These are phyloP conservation scores for Sugiyamaella americana DNA, from an alignment of 805 yeast species.

Conservation along the genomic window DNA sequence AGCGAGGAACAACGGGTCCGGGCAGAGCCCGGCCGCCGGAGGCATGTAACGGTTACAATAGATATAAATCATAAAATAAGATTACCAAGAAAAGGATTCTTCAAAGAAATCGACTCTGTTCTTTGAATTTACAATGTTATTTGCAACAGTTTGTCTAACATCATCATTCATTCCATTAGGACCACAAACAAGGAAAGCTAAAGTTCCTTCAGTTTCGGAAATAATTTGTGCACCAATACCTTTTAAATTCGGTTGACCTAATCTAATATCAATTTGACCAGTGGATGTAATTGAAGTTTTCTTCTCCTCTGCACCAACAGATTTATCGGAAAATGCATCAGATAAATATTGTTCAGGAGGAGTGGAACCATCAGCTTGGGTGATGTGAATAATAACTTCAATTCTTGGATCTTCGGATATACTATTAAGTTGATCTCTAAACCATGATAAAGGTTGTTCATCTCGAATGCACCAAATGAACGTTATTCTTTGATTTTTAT, in stretches of 20 bases:
- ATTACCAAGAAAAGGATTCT: constrained; percentile 65
- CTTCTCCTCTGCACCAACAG: constrained; percentile 1
- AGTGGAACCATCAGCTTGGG: background rate
- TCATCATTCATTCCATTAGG: constrained; percentile 53
- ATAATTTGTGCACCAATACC: constrained; percentile 34
- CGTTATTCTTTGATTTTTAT: constrained; percentile 16
- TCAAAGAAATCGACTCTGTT: constrained; percentile 59
- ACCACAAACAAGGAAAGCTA: constrained; percentile 59
- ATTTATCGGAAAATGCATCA: background rate
- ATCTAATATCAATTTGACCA: background rate
- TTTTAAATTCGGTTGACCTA: background rate
- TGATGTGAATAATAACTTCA: background rate
- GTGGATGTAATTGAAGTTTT: background rate
- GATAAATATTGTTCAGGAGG: background rate
- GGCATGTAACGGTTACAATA: no score
- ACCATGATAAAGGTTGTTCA: constrained; percentile 27
- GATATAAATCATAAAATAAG: no score
- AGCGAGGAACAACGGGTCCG: no score
- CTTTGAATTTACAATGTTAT: constrained; percentile 36
- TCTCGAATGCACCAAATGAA: constrained; percentile 30
- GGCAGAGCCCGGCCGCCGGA: no score
- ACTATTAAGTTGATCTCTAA: constrained; percentile 24
- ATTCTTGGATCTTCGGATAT: constrained; percentile 20
- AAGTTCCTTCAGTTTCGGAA: constrained; percentile 34
- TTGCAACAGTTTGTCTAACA: constrained; percentile 43